Evolutionary conservation across 306 rosid species (phyloP).

Genomic region (Adenanthera pavonina): DNA sequence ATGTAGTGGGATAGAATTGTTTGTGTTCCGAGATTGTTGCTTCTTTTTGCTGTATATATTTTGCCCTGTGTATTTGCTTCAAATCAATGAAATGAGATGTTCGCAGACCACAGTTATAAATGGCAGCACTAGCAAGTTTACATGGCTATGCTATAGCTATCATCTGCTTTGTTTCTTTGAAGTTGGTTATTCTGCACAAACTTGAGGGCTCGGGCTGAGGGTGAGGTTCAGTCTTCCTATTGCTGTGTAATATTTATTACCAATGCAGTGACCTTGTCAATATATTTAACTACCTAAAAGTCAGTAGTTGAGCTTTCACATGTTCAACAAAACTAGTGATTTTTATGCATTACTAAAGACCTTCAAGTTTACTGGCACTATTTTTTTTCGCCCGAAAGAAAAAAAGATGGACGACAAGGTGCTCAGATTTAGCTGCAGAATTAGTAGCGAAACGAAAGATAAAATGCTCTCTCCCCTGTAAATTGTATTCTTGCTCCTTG

Average conservation of each 20-base stretch:
- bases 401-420: background rate
- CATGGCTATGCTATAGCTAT: background rate
- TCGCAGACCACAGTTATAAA: too few species aligned
- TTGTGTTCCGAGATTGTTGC: too few species aligned
- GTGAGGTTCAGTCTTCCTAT: slow-evolving; percentile 41
- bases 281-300: background rate
- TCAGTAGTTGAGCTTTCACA: background rate
- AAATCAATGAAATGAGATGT: too few species aligned
- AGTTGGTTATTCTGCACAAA: background rate
- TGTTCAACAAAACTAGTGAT: background rate
- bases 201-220: slow-evolving; percentile 44
- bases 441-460: too few species aligned
- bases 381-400: too few species aligned
- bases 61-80: too few species aligned
- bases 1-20: too few species aligned
- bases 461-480: background rate
- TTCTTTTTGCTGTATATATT: too few species aligned
- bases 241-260: background rate
- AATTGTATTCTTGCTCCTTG: background rate
- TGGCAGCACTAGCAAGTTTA: background rate
- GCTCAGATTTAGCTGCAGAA: background rate
- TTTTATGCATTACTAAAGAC: background rate
- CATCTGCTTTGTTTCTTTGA: background rate
- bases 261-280: background rate
- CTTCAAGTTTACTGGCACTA: background rate